A percentile compares a stretch with the other conserved stretches of the same genome.
Evolutionary conservation across 345 rosid genomes (phyloP).

Genomic region (Raphanus raphanistrum): DNA sequence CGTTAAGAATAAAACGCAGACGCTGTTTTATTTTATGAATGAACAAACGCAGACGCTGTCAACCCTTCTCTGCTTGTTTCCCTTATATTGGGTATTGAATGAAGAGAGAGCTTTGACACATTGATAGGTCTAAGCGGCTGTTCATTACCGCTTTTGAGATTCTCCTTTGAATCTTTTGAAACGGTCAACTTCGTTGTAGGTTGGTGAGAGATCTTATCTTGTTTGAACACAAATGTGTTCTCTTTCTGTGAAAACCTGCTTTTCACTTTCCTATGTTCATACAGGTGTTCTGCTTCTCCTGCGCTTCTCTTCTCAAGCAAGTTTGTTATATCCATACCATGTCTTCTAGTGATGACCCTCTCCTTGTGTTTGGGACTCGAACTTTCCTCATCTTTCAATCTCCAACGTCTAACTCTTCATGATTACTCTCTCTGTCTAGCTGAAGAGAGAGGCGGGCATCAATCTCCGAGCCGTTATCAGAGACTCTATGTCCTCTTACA

Average conservation of each 20-base stretch:
- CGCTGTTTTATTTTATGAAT: too few species aligned
- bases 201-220: neutral
- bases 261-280: neutral
- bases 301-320: conserved; percentile 18
- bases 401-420: conserved; percentile 27
- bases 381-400: conserved; percentile 49
- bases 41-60: too few species aligned
- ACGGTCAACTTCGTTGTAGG: neutral
- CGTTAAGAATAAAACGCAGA: too few species aligned
- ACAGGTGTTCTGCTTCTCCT: neutral
- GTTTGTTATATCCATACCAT: conserved; percentile 75
- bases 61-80: too few species aligned
- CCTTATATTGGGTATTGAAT: neutral
- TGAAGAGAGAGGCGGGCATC: conserved; percentile 73
- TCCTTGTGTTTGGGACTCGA: conserved; percentile 50
- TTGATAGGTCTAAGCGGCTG: neutral
- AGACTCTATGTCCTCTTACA: conserved; percentile 19
- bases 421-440: conserved; percentile 57
- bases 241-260: conserved; percentile 1
- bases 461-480: neutral
- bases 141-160: neutral
- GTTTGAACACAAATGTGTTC: neutral
- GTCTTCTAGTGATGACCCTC: conserved; percentile 43
- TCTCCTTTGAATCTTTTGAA: conserved; percentile 11
- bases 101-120: neutral